Conservation (phyloP, 2,329 filamentous ascomycete genomes). For the Helotiales sp. region DNA sequence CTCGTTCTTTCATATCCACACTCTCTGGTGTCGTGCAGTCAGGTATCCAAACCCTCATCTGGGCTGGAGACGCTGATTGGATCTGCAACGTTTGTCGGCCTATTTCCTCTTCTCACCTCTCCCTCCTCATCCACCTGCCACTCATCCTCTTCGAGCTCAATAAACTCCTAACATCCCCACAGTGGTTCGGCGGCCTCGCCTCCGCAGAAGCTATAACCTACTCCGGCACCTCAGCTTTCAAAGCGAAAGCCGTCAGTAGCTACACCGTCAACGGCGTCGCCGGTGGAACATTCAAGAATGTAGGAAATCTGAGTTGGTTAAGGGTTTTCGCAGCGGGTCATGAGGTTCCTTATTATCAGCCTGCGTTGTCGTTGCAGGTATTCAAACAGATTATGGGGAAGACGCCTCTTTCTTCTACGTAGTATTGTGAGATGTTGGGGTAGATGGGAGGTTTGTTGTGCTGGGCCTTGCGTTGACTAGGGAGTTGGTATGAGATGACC, state of each 20-base stretch:
- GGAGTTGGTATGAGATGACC: too few species aligned
- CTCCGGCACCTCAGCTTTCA: slow-evolving; percentile 42
- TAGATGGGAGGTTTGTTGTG: too few species aligned
- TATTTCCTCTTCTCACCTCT: not conserved
- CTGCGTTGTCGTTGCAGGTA: slow-evolving; percentile 44
- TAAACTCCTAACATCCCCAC: too few species aligned
- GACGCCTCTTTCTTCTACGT: slow-evolving; percentile 38
- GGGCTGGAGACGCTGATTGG: slow-evolving; percentile 58
- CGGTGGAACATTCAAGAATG: slow-evolving; percentile 50
- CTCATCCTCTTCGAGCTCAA: too few species aligned
- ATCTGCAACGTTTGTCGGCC: not conserved
- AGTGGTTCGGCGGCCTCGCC: slow-evolving; percentile 52
- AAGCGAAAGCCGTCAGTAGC: slow-evolving; percentile 34
- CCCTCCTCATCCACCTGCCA: not conserved
- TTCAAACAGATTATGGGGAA: slow-evolving; percentile 47
- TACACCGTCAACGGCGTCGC: slow-evolving; percentile 51
- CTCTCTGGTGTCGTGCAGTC: slow-evolving; percentile 47
- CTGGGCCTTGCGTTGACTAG: too few species aligned
- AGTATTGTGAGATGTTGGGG: not conserved
- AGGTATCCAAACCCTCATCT: slow-evolving; percentile 50
- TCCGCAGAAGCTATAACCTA: slow-evolving; percentile 49
- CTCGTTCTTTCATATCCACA: slow-evolving; percentile 45
- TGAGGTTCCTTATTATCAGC: slow-evolving; percentile 37
- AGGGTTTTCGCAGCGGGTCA: slow-evolving; percentile 48
- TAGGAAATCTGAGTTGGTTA: slow-evolving; percentile 50